Evolutionary conservation across 2,329 filamentous ascomycete species (phyloP), one percentile per base, ranked within the genome.

Genomic region (Apiospora phragmitis): DNA sequence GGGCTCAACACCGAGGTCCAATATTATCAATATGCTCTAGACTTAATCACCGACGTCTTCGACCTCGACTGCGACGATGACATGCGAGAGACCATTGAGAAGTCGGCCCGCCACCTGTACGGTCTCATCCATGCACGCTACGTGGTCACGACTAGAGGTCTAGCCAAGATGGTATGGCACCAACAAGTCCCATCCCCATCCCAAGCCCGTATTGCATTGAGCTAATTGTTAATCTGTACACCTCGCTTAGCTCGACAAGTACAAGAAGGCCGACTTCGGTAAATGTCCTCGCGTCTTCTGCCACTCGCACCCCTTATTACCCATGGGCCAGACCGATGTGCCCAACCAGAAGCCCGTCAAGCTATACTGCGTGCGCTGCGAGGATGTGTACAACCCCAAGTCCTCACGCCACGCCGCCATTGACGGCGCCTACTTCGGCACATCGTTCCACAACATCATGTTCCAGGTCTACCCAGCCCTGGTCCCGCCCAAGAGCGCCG

Each of bases 371-470:
- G 91, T 93, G 66, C 94, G 94, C 77, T 99, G 96, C 86, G 96
- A 99, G 86, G 96, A 99, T 81, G 92, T 97, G 71, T 99, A 99
- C 88, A 98, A 98, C 83, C 96, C 96, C 62, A 99, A 99, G 82
- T 98, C 96, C 4, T 84, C 94, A 26, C 94, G 96, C 38, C 96
- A 99, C 83, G 94, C 95, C 68, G 89, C 93, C 71, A 98, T 99
- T 78, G 96, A 99, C 80, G 96, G 96, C 73, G 96, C 96, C 74
- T 99, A 98, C 87, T 99, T 99, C 76, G 96, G 96, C 76, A 95
- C 95, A 66, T 97, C 94, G 3, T 99, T 99, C 87, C 95, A 98
- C 87, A 98, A 98, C 84, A 98, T 99, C 83, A 90, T 99, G 73
- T 98, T 99, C 86, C 96, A 99, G 82, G 96, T 99, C 70, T 98